Conservation (phyloP, 2,329 filamentous ascomycete species). For the Pseudogymnoascus sp. region DNA sequence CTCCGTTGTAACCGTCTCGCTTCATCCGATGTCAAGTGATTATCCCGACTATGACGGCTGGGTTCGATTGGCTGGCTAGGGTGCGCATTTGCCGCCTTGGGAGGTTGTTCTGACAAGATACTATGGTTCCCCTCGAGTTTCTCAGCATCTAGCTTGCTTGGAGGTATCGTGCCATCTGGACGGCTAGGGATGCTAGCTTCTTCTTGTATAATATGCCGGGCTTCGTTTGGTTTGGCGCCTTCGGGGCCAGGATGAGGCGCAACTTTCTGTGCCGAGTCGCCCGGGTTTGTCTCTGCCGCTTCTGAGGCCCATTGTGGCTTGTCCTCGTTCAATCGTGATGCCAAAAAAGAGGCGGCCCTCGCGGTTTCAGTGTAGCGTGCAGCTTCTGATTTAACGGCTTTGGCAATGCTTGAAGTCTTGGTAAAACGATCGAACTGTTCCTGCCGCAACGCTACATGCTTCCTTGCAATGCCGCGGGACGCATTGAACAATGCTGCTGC, state of each 20-base stretch:
- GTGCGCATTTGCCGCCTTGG: slow-evolving; percentile 34
- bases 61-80: slow-evolving; percentile 21
- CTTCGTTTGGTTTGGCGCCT: slow-evolving; percentile 32
- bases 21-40: slow-evolving; percentile 34
- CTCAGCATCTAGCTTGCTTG: slow-evolving; percentile 25
- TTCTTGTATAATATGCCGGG: slow-evolving; percentile 42
- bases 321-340: slow-evolving; percentile 49
- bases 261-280: slow-evolving; percentile 20
- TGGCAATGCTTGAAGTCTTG: slow-evolving; percentile 58
- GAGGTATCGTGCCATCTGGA: slow-evolving; percentile 46
- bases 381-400: slow-evolving; percentile 54
- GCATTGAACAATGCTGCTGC: slow-evolving; percentile 64
- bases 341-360: slow-evolving; percentile 54
- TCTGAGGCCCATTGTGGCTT: slow-evolving; percentile 27
- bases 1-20: slow-evolving; percentile 42
- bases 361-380: slow-evolving; percentile 56
- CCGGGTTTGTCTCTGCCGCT: slow-evolving; percentile 15
- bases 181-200: slow-evolving; percentile 38
- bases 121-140: slow-evolving; percentile 29
- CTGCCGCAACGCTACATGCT: slow-evolving; percentile 51
- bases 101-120: slow-evolving; percentile 29
- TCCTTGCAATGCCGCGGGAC: slow-evolving; percentile 60
- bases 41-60: background rate
- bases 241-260: slow-evolving; percentile 24
- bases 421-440: slow-evolving; percentile 58